Percentiles rank a stretch among this genome's conserved stretches.
These are phyloP conservation scores for Mucor racemosus DNA, from an alignment of 371 early-diverging fungal species.

Conservation along the genomic window DNA sequence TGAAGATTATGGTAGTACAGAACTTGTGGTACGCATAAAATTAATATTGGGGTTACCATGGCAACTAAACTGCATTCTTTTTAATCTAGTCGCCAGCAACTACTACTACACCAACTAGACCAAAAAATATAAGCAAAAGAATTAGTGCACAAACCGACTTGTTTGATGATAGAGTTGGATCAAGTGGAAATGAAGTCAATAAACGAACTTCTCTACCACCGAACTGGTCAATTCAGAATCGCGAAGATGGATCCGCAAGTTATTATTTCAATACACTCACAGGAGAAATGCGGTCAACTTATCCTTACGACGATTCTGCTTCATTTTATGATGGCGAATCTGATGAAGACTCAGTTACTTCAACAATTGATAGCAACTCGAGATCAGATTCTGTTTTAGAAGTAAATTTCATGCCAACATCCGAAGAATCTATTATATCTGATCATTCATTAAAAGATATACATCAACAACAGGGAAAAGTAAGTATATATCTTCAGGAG, in stretches of 20 bases:
- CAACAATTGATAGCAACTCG: conserved; percentile 18
- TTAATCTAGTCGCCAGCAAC: background rate
- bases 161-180: conserved; percentile 25
- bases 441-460: background rate
- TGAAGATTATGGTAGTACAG: conserved; percentile 43
- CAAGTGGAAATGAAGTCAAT: background rate
- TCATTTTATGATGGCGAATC: conserved; percentile 18
- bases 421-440: background rate
- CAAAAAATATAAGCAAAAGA: background rate
- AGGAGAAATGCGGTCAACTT: conserved; percentile 52
- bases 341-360: conserved; percentile 23
- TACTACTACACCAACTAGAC: background rate
- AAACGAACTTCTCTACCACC: conserved; percentile 35
- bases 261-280: conserved; percentile 54
- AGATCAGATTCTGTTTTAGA: conserved; percentile 14
- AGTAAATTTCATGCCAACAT: background rate
- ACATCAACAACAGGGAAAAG: conserved; percentile 6
- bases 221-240: conserved; percentile 49
- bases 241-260: conserved; percentile 50
- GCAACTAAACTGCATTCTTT: background rate
- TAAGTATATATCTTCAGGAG: background rate
- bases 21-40: conserved; percentile 20
- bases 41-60: background rate
- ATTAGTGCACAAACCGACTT: conserved; percentile 2
- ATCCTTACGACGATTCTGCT: conserved; percentile 36